Conservation (phyloP, 2,329 filamentous ascomycete species). For the Dendrostoma leiphaemia region DNA sequence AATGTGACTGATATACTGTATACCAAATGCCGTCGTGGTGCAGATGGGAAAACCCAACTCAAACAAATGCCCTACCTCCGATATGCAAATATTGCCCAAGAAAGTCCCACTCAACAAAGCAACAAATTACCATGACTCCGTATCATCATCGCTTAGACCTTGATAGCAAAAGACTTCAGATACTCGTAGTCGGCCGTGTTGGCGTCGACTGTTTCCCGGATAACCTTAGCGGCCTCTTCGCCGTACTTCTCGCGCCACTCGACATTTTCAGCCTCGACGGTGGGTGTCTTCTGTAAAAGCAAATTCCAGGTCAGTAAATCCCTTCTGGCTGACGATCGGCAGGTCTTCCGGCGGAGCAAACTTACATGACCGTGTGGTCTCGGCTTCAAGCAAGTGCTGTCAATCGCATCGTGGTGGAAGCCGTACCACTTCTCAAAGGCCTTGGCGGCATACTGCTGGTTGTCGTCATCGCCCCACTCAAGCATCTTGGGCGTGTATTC, state of each 20-base stretch:
- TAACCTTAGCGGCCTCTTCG: slow-evolving; percentile 65
- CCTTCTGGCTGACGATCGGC: background rate
- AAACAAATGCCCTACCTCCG: background rate
- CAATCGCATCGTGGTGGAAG: slow-evolving; percentile 92
- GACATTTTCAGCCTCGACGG: slow-evolving; percentile 62
- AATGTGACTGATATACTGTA: slow-evolving; percentile 6
- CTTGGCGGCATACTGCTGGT: slow-evolving; percentile 64
- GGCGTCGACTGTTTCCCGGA: slow-evolving; percentile 67
- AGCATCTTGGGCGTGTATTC: slow-evolving; percentile 78
- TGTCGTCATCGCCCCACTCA: slow-evolving; percentile 75
- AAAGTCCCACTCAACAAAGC: background rate
- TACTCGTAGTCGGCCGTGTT: slow-evolving; percentile 78
- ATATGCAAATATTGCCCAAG: slow-evolving; percentile 3
- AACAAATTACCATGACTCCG: slow-evolving; percentile 20
- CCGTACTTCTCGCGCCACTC: slow-evolving; percentile 77
- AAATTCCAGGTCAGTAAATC: slow-evolving; percentile 6
- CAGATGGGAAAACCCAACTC: no score
- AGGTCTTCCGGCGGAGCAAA: slow-evolving; percentile 11
- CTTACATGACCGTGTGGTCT: slow-evolving; percentile 62
- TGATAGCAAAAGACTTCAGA: slow-evolving; percentile 73
- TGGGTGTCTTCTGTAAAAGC: slow-evolving; percentile 53
- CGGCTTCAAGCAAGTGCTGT: slow-evolving; percentile 73
- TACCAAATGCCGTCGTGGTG: no score
- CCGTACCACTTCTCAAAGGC: slow-evolving; percentile 97
- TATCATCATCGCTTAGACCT: slow-evolving; percentile 39